Percentiles rank a stretch among this genome's conserved stretches.
phyloP scores from a whole-genome alignment of 2,329 filamentous ascomycete species.

The Cladosporium velox region DNA sequence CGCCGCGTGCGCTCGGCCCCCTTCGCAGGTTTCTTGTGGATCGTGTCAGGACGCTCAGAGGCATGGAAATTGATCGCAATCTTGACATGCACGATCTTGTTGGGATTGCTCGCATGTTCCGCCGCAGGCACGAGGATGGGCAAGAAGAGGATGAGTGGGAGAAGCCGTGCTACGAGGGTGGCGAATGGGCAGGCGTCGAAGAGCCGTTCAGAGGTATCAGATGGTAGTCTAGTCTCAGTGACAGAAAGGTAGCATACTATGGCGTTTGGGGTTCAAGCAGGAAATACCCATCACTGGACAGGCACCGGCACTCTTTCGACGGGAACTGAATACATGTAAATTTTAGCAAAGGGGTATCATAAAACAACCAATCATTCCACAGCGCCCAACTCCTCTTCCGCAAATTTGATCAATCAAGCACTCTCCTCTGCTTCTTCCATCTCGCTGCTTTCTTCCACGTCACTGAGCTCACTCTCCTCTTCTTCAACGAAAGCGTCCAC shows the following conservation, averaged over 20 bases:
- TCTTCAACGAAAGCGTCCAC: constrained; percentile 72
- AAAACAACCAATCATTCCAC: neutral
- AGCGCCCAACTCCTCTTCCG: neutral
- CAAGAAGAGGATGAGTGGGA: neutral
- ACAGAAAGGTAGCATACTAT: neutral
- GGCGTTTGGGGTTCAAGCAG: neutral
- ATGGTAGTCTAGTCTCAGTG: neutral
- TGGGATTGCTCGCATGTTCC: neutral
- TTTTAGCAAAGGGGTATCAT: constrained; percentile 17
- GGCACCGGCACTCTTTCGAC: neutral
- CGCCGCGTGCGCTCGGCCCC: neutral
- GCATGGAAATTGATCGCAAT: neutral
- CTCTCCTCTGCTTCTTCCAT: neutral
- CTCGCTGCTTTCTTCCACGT: constrained; percentile 30
- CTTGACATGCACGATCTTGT: constrained; percentile 6
- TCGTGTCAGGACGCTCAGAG: neutral
- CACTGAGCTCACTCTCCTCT: constrained; percentile 52
- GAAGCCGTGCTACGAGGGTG: neutral
- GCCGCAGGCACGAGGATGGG: neutral
- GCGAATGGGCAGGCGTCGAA: constrained; percentile 10
- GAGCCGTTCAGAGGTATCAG: neutral
- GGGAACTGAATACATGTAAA: neutral
- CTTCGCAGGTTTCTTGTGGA: neutral
- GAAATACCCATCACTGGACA: neutral
- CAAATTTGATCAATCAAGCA: neutral